Percentiles rank a stretch among this genome's conserved stretches.
These are phyloP conservation scores for Cicer cuneatum DNA, from an alignment of 306 rosid species.

Conservation along the genomic window DNA sequence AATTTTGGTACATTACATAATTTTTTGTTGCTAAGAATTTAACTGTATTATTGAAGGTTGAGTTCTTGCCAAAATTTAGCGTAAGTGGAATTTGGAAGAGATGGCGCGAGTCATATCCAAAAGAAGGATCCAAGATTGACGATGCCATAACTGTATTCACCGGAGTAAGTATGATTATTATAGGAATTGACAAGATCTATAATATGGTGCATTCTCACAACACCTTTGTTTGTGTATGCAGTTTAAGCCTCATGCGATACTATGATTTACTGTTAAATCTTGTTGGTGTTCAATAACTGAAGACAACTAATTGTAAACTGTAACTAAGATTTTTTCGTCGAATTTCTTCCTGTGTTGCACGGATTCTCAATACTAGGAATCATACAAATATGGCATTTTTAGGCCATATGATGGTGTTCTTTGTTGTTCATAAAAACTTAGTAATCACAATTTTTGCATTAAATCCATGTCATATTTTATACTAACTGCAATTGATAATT, in stretches of 20 bases:
- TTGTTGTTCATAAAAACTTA: slow-evolving; percentile 24
- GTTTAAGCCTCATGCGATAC: not conserved
- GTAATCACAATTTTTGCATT: slow-evolving; percentile 25
- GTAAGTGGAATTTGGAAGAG: slow-evolving; percentile 95
- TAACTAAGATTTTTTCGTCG: too few species aligned
- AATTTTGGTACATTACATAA: slow-evolving; percentile 1
- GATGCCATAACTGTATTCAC: slow-evolving; percentile 82
- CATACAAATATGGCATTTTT: slow-evolving; percentile 33
- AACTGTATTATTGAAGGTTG: slow-evolving; percentile 71
- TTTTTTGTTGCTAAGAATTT: slow-evolving; percentile 40
- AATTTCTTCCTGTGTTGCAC: too few species aligned
- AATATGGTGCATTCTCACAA: slow-evolving; percentile 16
- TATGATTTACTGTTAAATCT: too few species aligned
- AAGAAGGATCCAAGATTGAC: slow-evolving; percentile 58
- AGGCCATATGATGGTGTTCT: slow-evolving; percentile 22
- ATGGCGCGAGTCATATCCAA: slow-evolving; percentile 92
- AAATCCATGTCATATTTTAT: not conserved
- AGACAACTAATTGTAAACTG: too few species aligned
- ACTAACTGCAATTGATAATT: slow-evolving; percentile 24
- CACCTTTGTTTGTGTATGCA: slow-evolving; percentile 22
- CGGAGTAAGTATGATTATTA: slow-evolving; percentile 71
- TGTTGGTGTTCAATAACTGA: too few species aligned
- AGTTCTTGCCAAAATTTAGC: slow-evolving; percentile 93
- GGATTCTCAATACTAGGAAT: not conserved
- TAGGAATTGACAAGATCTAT: slow-evolving; percentile 24